Base-by-base conservation (phyloP, 2,329 filamentous ascomycete species). In the Diaporthe humulicola region DNA sequence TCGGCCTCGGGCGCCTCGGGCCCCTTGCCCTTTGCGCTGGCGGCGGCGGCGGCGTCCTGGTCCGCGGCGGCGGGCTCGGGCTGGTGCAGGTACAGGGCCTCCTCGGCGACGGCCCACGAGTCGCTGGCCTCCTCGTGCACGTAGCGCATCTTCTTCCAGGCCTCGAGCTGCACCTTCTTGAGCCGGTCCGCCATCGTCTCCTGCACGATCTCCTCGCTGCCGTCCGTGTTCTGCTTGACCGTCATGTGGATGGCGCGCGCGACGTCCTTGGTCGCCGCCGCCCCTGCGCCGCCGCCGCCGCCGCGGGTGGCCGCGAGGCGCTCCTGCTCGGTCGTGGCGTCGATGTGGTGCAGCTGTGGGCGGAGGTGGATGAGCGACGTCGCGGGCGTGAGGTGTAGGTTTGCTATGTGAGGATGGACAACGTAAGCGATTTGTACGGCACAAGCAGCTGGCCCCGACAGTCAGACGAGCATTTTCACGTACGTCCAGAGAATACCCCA, bases 261-360 rank as follows among this genome's bases (percentile, higher is more conserved):
- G 77, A 92, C 91, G 48, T 77, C 74, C 74, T 78, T 69, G 25
- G 64, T 56, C 0, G 71, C 78, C 71, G 82, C 78, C 70, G 82
- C 7, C 78, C 80, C 70, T 3, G 83, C 83, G 6, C 79, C 77
- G 7, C 83, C 77, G 82, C 85, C 78, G 81, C 82, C 73, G 81
- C 85, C 80, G 66, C 84, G 83, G 17, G 82, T 80, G 19, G 84
- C 81, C n/a, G 79, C 78, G 56, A 87, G 87, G 57, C 90, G 90
- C 48, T 93, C 91, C 73, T 94, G 89, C 79, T 98, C 95, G 61
- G 93, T 88, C 60, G 92, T 85, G 4, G 97, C 96, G 84, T 98
- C 97, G 78, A 98, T 89, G 85, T 98, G 95, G 84, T 98, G 95
- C 76, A 98, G 93, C 81, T 98, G 95, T 0, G 97, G 95, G 5